These are phyloP conservation scores for Hibiscus trionum DNA, from an alignment of 345 rosid genomes.

Conservation along the genomic window DNA sequence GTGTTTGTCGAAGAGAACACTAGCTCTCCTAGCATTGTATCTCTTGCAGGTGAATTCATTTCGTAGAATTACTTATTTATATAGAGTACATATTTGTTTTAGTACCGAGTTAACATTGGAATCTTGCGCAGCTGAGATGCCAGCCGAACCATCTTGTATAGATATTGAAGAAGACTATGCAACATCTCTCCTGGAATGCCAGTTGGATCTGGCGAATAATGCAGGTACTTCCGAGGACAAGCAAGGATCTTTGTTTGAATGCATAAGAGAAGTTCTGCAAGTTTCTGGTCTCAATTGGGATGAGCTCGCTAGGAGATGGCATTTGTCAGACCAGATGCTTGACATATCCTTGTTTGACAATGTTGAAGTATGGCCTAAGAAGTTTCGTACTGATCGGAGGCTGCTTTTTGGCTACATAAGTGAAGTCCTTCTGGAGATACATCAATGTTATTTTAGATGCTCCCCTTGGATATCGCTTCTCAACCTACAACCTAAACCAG, in stretches of 20 bases:
- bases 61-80: neutral
- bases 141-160: constrained; percentile 12
- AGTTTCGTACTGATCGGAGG: constrained; percentile 14
- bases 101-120: neutral
- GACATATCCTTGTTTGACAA: constrained; percentile 36
- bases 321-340: constrained; percentile 28
- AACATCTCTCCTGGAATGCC: constrained; percentile 6
- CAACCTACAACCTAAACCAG: constrained; percentile 18
- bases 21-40: constrained; percentile 18
- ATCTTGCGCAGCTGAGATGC: constrained; percentile 28
- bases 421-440: constrained; percentile 49
- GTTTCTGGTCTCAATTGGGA: constrained; percentile 47
- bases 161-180: constrained; percentile 19
- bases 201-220: constrained; percentile 13
- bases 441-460: constrained; percentile 24
- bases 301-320: constrained; percentile 33
- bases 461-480: constrained; percentile 34
- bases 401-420: constrained; percentile 47
- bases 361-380: constrained; percentile 22
- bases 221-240: constrained; percentile 9
- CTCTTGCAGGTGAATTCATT: constrained; percentile 29
- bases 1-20: constrained; percentile 29
- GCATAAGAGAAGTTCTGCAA: constrained; percentile 35
- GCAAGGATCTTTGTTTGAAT: constrained; percentile 26
- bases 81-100: neutral